Evolutionary conservation across 306 rosid species (phyloP).

Genomic region (Gynostemma pentaphyllum): DNA sequence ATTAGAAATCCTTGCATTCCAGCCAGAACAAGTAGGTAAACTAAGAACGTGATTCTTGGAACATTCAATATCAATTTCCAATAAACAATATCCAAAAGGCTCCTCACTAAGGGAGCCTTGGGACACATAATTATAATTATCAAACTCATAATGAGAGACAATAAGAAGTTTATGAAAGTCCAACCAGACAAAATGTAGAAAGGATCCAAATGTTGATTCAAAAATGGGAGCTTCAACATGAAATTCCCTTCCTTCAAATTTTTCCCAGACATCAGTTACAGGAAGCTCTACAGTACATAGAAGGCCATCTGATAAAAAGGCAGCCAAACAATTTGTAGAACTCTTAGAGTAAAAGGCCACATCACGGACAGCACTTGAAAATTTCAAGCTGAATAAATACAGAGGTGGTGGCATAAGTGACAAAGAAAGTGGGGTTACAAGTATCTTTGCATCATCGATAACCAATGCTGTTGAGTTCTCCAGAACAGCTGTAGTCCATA

Average conservation of each 20-base stretch:
- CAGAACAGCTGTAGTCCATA: slow-evolving; percentile 67
- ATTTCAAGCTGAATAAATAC: slow-evolving; percentile 64
- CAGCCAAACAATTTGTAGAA: slow-evolving; percentile 62
- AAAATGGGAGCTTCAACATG: slow-evolving; percentile 40
- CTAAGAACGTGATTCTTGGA: slow-evolving; percentile 62
- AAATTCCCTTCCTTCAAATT: slow-evolving; percentile 72
- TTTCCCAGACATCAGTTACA: slow-evolving; percentile 75
- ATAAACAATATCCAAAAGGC: slow-evolving; percentile 48
- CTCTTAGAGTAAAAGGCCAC: slow-evolving; percentile 49
- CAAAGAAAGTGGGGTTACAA: slow-evolving; percentile 62
- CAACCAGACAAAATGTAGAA: slow-evolving; percentile 73
- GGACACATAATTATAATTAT: slow-evolving; percentile 34
- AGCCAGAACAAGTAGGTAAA: slow-evolving; percentile 66
- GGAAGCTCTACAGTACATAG: slow-evolving; percentile 75
- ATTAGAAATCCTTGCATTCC: slow-evolving; percentile 56
- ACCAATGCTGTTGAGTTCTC: slow-evolving; percentile 67
- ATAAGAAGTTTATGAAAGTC: slow-evolving; percentile 58
- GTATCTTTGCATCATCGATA: slow-evolving; percentile 54
- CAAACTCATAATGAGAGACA: slow-evolving; percentile 60
- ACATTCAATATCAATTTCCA: slow-evolving; percentile 66
- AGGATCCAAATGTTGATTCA: slow-evolving; percentile 43
- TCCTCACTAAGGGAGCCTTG: slow-evolving; percentile 22
- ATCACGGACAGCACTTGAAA: slow-evolving; percentile 54
- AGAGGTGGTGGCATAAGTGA: slow-evolving; percentile 84
- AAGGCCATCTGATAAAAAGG: slow-evolving; percentile 58